Evolutionary conservation across 139 green algal genomes (phyloP).

Genomic region (Asterochloris erici): DNA sequence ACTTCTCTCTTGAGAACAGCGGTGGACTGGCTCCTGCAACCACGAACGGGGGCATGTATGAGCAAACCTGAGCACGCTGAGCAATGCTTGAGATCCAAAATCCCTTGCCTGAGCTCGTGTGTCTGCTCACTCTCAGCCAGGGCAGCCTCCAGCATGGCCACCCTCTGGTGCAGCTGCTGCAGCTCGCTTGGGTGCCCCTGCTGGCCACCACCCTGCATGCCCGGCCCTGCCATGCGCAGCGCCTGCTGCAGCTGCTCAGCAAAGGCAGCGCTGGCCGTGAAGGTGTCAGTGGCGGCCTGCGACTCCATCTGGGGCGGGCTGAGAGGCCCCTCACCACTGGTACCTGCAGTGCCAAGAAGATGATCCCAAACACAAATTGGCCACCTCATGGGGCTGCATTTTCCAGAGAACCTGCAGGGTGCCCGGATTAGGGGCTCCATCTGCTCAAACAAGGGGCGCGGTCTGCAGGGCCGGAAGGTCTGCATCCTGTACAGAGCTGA

Average conservation of each 20-base stretch:
- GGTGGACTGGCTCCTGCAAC: too few relatives aligned
- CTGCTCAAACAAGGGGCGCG: too few relatives aligned
- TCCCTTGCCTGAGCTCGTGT: constrained; percentile 29
- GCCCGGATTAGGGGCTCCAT: too few relatives aligned
- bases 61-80: too few relatives aligned
- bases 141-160: constrained; percentile 18
- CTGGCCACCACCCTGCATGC: not conserved
- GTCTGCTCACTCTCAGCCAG: constrained; percentile 39
- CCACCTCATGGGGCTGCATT: too few relatives aligned
- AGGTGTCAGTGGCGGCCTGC: not conserved
- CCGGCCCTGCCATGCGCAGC: not conserved
- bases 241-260: not conserved
- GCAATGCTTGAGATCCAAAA: too few relatives aligned
- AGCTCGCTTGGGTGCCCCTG: not conserved
- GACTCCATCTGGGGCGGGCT: not conserved
- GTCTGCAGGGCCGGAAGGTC: too few relatives aligned
- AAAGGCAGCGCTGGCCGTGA: not conserved
- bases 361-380: too few relatives aligned
- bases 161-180: not conserved
- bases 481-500: too few relatives aligned
- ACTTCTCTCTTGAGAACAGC: too few relatives aligned
- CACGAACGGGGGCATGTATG: too few relatives aligned
- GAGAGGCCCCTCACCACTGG: not conserved
- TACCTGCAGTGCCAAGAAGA: not conserved
- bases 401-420: too few relatives aligned